Percentiles rank a stretch among this genome's conserved stretches.
Evolutionary conservation across 2,329 filamentous ascomycete species (phyloP).

Genomic region (Aspergillus neotritici): DNA sequence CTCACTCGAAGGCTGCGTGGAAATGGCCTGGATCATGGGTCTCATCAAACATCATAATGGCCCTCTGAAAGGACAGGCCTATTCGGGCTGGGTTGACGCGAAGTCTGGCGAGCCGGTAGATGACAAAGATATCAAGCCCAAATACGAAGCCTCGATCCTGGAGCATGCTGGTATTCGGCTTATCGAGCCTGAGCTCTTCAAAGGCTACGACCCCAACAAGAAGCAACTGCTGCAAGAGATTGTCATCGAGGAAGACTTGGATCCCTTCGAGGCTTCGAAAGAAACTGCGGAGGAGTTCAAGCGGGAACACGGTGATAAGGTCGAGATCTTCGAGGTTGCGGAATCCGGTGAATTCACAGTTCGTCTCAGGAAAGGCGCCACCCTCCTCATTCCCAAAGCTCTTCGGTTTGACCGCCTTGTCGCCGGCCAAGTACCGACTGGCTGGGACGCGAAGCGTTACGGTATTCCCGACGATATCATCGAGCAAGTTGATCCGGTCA

Average conservation of each 20-base stretch:
- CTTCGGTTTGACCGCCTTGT: constrained; percentile 95
- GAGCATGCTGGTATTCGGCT: constrained; percentile 96
- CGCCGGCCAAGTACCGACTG: constrained; percentile 91
- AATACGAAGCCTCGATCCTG: constrained; percentile 95
- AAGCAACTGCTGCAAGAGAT: constrained; percentile 98
- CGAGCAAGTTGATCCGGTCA: constrained; percentile 92
- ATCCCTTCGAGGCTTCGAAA: constrained; percentile 95
- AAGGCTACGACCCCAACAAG: constrained; percentile 95
- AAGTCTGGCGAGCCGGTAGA: constrained; percentile 94
- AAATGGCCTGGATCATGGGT: constrained; percentile 99
- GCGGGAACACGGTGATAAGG: constrained; percentile 94
- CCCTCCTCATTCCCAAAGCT: constrained; percentile 92
- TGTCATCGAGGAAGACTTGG: constrained; percentile 92
- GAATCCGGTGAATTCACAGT: constrained; percentile 93
- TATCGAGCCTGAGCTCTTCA: constrained; percentile 95
- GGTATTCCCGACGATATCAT: constrained; percentile 98
- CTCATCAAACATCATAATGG: constrained; percentile 99
- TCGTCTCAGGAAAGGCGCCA: constrained; percentile 90
- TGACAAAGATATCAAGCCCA: constrained; percentile 94
- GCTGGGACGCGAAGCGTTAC: constrained; percentile 94
- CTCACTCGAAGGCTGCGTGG: constrained; percentile 93
- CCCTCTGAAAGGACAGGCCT: constrained; percentile 88
- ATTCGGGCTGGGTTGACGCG: constrained; percentile 91
- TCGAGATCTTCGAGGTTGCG: constrained; percentile 91
- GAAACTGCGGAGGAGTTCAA: constrained; percentile 97